phyloP scores from a whole-genome alignment of 306 rosid species.

The Malus sieversii region DNA sequence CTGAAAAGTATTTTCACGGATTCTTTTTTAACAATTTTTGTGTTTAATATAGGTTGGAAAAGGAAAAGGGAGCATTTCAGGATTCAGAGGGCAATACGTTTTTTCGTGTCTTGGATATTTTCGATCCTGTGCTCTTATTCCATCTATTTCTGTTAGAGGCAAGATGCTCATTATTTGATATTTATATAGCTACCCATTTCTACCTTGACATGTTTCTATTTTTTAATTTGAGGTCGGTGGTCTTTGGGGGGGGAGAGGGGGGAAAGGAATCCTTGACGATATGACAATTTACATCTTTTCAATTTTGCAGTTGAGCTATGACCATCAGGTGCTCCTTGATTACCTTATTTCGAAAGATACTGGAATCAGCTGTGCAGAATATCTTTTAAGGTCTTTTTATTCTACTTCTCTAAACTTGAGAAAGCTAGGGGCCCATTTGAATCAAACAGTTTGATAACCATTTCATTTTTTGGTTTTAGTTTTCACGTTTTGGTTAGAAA shows the following conservation, averaged over 20 bases:
- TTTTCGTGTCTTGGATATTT: constrained; percentile 45
- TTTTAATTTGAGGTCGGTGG: neutral
- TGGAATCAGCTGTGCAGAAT: constrained; percentile 76
- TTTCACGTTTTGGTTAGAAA: too few species aligned
- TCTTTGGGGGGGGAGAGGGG: neutral
- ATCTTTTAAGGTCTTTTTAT: constrained; percentile 56
- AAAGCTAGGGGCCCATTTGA: neutral
- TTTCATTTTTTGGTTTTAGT: too few species aligned
- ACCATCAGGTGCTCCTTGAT: constrained; percentile 86
- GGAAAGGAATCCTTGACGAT: neutral
- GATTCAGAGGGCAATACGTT: constrained; percentile 38
- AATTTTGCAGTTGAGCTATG: constrained; percentile 76
- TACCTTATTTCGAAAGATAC: constrained; percentile 87
- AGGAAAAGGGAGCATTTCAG: constrained; percentile 25
- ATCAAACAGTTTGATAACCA: too few species aligned
- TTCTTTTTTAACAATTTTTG: constrained; percentile 18
- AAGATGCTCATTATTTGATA: constrained; percentile 18
- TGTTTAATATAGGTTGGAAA: constrained; percentile 32
- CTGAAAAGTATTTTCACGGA: neutral
- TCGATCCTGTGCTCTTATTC: constrained; percentile 63
- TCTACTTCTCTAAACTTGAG: neutral
- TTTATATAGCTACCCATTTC: neutral
- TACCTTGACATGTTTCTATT: constrained; percentile 2
- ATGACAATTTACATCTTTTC: constrained; percentile 4
- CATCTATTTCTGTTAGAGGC: constrained; percentile 79